Conservation (phyloP, 2,329 filamentous ascomycete genomes). For the Aureobasidium sp. region DNA sequence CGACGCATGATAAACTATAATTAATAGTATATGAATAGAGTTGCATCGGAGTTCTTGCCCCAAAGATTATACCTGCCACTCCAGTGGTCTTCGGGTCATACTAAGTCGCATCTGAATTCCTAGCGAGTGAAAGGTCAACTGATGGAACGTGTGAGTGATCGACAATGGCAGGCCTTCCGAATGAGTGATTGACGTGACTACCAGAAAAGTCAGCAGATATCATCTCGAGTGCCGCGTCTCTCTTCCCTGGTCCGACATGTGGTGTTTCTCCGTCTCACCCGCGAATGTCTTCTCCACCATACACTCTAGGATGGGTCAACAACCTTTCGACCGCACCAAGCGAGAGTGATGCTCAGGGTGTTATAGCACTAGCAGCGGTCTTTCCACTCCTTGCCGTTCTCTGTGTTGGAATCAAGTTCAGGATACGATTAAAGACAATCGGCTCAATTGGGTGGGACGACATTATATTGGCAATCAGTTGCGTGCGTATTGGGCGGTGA, state of each 20-base stretch:
- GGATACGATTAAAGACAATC: neutral
- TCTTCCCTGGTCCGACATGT: neutral
- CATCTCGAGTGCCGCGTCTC: neutral
- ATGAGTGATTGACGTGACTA: neutral
- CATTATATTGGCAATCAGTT: neutral
- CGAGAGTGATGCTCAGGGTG: neutral
- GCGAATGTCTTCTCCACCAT: neutral
- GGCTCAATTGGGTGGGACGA: slow-evolving; percentile 4
- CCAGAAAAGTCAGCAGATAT: neutral
- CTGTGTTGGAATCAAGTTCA: neutral
- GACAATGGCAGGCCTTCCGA: neutral
- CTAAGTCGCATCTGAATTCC: neutral
- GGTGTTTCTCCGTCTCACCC: neutral
- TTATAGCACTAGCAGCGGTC: neutral
- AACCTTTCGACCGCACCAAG: neutral
- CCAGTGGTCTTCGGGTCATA: neutral
- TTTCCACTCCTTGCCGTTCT: slow-evolving; percentile 1
- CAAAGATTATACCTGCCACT: neutral
- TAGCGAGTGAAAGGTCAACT: neutral
- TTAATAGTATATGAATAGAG: neutral
- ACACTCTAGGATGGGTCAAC: neutral
- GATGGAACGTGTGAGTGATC: neutral
- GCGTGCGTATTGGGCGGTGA: neutral
- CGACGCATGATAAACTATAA: neutral
- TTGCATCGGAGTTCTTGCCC: neutral